Conservation (phyloP, 2,329 filamentous ascomycete species). For the Orbilia brochopaga region DNA sequence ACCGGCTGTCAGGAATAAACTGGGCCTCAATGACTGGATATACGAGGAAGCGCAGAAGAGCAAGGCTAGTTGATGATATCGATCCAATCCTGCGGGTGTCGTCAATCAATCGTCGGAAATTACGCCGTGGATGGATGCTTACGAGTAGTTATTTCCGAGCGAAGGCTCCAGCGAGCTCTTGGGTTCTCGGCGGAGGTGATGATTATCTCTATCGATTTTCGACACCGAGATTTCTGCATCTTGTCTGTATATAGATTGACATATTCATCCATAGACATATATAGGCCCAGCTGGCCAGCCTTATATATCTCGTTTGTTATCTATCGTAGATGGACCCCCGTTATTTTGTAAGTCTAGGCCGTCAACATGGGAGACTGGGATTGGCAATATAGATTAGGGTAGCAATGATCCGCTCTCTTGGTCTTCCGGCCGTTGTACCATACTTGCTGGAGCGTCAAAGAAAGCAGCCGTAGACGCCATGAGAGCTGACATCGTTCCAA, state of each 20-base stretch:
- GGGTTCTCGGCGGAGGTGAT: background rate
- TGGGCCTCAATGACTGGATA: conserved; percentile 94
- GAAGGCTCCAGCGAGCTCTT: background rate
- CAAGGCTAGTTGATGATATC: conserved; percentile 57
- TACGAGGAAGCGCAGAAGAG: conserved; percentile 79
- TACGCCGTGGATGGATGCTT: background rate
- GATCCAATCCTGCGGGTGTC: conserved; percentile 52
- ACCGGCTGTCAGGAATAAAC: conserved; percentile 69
- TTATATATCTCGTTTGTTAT: too few species aligned
- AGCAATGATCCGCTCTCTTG: background rate
- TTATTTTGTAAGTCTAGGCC: conserved; percentile 34
- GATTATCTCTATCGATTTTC: background rate
- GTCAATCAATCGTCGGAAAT: background rate
- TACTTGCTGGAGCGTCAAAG: too few species aligned
- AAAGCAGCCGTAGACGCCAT: too few species aligned
- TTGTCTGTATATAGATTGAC: background rate
- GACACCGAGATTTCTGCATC: background rate
- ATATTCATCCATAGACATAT: background rate
- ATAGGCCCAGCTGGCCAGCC: too few species aligned
- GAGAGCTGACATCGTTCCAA: too few species aligned
- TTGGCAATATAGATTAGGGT: background rate
- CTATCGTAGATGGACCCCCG: too few species aligned
- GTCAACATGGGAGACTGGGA: conserved; percentile 1
- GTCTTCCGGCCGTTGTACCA: too few species aligned
- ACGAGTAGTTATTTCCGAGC: background rate